A percentile compares a stretch with the other conserved stretches of the same genome.
Evolutionary conservation across 2,329 filamentous ascomycete genomes (phyloP).

Genomic region (Neonectria punicea): DNA sequence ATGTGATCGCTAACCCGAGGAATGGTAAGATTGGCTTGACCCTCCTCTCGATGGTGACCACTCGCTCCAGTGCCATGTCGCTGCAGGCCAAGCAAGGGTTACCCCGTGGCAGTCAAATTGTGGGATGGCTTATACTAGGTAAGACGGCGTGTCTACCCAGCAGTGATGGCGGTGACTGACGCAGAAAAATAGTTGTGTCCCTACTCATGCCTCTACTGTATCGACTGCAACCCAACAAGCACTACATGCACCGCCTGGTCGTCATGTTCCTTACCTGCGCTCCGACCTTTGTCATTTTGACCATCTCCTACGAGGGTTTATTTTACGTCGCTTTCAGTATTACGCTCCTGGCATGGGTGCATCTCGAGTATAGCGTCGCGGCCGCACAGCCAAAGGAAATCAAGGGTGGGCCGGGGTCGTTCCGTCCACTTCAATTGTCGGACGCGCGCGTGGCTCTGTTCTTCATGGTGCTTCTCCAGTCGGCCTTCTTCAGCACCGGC

Average conservation of each 20-base stretch:
- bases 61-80: slow-evolving; percentile 84
- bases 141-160: slow-evolving; percentile 44
- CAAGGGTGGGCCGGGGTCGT: slow-evolving; percentile 42
- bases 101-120: slow-evolving; percentile 85
- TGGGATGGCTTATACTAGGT: slow-evolving; percentile 86
- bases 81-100: slow-evolving; percentile 87
- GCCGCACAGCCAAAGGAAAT: slow-evolving; percentile 35
- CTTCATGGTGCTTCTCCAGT: slow-evolving; percentile 94
- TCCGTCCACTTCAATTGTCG: slow-evolving; percentile 78
- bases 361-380: slow-evolving; percentile 81
- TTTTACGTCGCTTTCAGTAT: slow-evolving; percentile 93
- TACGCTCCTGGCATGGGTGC: slow-evolving; percentile 87
- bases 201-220: slow-evolving; percentile 85
- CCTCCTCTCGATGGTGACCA: slow-evolving; percentile 84
- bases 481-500: slow-evolving; percentile 95
- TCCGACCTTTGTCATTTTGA: slow-evolving; percentile 93
- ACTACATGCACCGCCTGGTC: slow-evolving; percentile 90
- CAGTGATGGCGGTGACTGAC: slow-evolving; percentile 18
- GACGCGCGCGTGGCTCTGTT: slow-evolving; percentile 91
- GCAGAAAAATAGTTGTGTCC: slow-evolving; percentile 68
- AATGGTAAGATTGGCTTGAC: slow-evolving; percentile 74
- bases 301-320: slow-evolving; percentile 95
- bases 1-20: slow-evolving; percentile 21
- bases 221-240: slow-evolving; percentile 79
- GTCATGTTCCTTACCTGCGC: slow-evolving; percentile 93